Evolutionary conservation across 192 early-diverging fungal genomes (phyloP).

Genomic region (Rhizophagus clarus): DNA sequence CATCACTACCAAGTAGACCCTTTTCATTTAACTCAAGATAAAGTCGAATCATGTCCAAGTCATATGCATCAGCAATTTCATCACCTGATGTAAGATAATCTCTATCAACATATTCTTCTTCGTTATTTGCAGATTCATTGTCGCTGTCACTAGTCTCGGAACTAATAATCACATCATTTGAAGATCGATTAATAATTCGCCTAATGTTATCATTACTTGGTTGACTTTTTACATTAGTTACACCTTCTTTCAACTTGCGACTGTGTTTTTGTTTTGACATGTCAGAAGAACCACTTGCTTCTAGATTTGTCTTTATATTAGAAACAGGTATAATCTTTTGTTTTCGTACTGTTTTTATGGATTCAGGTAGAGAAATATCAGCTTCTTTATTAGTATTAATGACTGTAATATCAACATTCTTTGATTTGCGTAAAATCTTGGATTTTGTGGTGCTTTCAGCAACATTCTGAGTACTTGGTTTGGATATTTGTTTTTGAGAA

Average conservation of each 20-base stretch:
- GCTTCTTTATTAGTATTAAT: not conserved
- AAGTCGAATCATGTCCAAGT: conserved; percentile 6
- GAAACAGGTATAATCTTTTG: not conserved
- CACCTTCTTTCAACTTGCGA: not conserved
- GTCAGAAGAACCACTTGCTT: not conserved
- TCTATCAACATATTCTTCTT: not conserved
- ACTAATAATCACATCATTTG: not conserved
- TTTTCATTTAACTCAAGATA: not conserved
- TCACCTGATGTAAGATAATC: not conserved
- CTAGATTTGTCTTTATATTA: not conserved
- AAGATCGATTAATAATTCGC: not conserved
- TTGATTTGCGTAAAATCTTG: not conserved
- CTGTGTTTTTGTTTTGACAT: not conserved
- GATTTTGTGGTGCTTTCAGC: not conserved
- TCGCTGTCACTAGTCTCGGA: not conserved
- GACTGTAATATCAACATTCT: not conserved
- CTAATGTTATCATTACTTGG: not conserved
- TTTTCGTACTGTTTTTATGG: not conserved
- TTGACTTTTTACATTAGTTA: not conserved
- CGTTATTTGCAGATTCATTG: not conserved
- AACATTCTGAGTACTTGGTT: not conserved
- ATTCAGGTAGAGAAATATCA: not conserved
- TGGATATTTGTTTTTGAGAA: not conserved
- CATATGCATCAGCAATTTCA: conserved; percentile 11
- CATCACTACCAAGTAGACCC: not conserved